Percentiles rank a stretch among this genome's conserved stretches.
These are phyloP conservation scores for Phytophthora foliorum DNA, from an alignment of 352 stramenopile genomes.

Conservation along the genomic window DNA sequence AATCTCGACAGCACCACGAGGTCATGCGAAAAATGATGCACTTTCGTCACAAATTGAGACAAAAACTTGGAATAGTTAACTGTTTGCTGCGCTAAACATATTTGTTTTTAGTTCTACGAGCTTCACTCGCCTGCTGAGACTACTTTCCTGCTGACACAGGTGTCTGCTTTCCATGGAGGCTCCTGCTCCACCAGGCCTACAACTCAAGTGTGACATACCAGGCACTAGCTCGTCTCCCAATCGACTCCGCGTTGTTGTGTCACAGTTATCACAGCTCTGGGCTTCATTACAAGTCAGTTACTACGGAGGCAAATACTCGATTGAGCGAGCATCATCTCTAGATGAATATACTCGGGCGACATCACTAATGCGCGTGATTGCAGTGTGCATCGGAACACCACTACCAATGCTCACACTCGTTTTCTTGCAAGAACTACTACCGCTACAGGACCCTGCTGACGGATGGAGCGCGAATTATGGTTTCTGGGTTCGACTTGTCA, in stretches of 20 bases:
- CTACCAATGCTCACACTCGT: slow-evolving; percentile 17
- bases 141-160: neutral
- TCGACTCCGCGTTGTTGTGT: neutral
- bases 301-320: slow-evolving; percentile 28
- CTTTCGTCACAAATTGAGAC: neutral
- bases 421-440: slow-evolving; percentile 22
- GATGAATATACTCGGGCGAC: slow-evolving; percentile 19
- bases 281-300: slow-evolving; percentile 28
- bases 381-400: slow-evolving; percentile 24
- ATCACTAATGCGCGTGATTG: slow-evolving; percentile 13
- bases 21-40: too few species aligned
- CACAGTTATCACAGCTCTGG: slow-evolving; percentile 11
- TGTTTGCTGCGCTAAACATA: neutral
- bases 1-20: too few species aligned
- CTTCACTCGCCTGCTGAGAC: neutral
- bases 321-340: slow-evolving; percentile 21
- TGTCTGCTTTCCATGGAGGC: neutral
- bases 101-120: neutral
- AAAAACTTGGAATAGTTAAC: neutral
- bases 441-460: slow-evolving; percentile 21
- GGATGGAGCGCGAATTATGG: slow-evolving; percentile 28
- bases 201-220: neutral
- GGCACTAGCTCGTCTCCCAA: neutral
- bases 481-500: slow-evolving; percentile 25
- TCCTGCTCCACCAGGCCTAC: neutral